Evolutionary conservation across 768 basidiomycete genomes (phyloP).

Genomic region (Thelephora aurantiotincta): DNA sequence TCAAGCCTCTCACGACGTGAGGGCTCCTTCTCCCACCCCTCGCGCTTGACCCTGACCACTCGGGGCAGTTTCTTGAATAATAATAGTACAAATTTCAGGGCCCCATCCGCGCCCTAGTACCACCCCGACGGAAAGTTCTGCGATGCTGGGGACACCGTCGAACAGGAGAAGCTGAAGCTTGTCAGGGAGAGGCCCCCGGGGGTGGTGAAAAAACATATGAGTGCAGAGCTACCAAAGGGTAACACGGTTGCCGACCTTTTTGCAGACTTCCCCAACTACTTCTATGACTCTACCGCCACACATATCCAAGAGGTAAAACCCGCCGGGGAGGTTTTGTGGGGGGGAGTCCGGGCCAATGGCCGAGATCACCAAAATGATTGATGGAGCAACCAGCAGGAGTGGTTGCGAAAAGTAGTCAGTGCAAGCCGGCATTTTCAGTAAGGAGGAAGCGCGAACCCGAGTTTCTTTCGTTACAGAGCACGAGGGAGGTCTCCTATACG

Average conservation of each 20-base stretch:
- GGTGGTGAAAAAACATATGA: background rate
- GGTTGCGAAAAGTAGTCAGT: conserved; percentile 42
- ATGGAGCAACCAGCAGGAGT: conserved; percentile 42
- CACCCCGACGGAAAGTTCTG: background rate
- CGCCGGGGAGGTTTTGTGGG: conserved; percentile 31
- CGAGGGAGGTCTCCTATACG: too few species aligned
- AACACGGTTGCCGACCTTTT: conserved; percentile 29
- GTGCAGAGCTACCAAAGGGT: conserved; percentile 19
- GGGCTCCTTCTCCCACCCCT: background rate
- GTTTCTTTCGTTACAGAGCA: conserved; percentile 47
- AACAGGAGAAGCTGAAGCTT: background rate
- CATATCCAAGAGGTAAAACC: conserved; percentile 36
- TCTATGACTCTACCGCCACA: conserved; percentile 26
- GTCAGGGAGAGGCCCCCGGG: background rate
- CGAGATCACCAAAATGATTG: conserved; percentile 51
- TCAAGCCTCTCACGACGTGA: conserved; percentile 14
- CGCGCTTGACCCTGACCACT: too few species aligned
- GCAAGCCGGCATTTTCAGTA: conserved; percentile 31
- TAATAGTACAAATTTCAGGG: background rate
- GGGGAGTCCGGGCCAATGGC: conserved; percentile 25
- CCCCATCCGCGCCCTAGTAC: background rate
- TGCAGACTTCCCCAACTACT: conserved; percentile 31
- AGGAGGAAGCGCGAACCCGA: conserved; percentile 22
- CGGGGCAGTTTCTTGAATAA: too few species aligned
- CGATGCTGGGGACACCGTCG: background rate